Evolutionary conservation across 768 basidiomycete genomes (phyloP), one percentile per base, ranked within the genome.

Genomic region (Lactarius akahatsu): DNA sequence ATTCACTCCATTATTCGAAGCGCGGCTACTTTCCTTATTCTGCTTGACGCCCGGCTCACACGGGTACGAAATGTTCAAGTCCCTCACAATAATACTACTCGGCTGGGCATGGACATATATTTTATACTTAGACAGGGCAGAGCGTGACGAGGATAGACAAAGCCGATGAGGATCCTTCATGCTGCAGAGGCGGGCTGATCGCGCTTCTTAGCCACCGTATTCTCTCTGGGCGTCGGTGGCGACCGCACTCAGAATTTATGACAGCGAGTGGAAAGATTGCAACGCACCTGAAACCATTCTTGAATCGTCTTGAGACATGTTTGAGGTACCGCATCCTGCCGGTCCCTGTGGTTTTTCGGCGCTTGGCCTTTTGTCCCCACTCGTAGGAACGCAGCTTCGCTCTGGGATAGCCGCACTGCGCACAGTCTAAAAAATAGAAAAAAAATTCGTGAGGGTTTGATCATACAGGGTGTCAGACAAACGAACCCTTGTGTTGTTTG

Each of bases 351-450:
- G 96, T 98, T 89, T 96, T 97, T 88, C 96, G 90, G 80, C 97
- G 90, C 88, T 98, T 98, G 62, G 97, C 97, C 86, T 99, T 99
- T 77, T 88, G 85, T 72, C 95, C 94, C 97, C 97, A 98, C 81
- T 98, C 91, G 80, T 88, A 98, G 74, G 93, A 95, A 75, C 96
- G 88, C 74, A 96, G 80, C 81, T 93, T 98, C 63, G 97, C 96
- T 63, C 94, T 81, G 55, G 97, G 97, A 82, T 94, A 98, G 65
- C 96, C 97, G 78, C 97, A 98, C 77, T 93, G 91, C 28, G 89
- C 91, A 81, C 97, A 98, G 67, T 88, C 95, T 97, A 75, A 43
- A 20, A 40, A 15, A 6, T 11, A n/a, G n/a, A 11, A 43, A 57
- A 47, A 32, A 8, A 11, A 20, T 20, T 47, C 23, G 34, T 63